Percentiles rank a stretch among this genome's conserved stretches.
These are phyloP conservation scores for Eremomyces bilateralis DNA, from an alignment of 495 filamentous ascomycete genomes.

Conservation along the genomic window DNA sequence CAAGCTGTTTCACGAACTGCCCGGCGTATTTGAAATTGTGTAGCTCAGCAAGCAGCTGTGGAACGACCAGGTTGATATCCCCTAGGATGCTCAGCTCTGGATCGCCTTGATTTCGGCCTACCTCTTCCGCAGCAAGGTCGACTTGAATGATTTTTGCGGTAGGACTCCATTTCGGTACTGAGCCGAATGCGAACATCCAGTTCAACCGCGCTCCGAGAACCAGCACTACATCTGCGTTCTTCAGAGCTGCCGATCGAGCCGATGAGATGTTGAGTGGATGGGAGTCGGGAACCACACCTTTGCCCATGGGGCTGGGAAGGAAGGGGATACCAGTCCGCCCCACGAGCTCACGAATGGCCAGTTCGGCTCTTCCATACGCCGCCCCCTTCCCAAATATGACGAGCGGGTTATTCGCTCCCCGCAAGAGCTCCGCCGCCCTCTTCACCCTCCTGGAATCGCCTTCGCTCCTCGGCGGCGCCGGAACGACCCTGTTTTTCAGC, in stretches of 20 bases:
- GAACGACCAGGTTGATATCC: constrained; percentile 29
- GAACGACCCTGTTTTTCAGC: constrained; percentile 1
- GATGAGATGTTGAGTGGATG: constrained; percentile 33
- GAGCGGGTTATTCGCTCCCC: constrained; percentile 30
- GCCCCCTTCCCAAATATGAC: constrained; percentile 41
- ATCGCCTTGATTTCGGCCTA: constrained; percentile 23
- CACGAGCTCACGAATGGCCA: constrained; percentile 26
- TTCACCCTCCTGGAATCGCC: constrained; percentile 24
- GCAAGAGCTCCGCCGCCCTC: constrained; percentile 26
- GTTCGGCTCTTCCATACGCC: constrained; percentile 33
- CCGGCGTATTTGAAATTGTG: constrained; percentile 26
- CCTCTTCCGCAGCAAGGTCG: constrained; percentile 34
- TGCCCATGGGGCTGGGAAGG: constrained; percentile 42
- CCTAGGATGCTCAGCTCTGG: constrained; percentile 28
- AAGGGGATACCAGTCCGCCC: constrained; percentile 31
- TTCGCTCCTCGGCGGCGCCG: constrained; percentile 22
- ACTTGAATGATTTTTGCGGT: constrained; percentile 35
- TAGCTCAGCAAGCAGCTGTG: constrained; percentile 24
- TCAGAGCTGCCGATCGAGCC: constrained; percentile 34
- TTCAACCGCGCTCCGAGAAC: constrained; percentile 38
- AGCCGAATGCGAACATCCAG: constrained; percentile 43
- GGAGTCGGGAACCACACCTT: constrained; percentile 36
- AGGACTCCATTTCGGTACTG: constrained; percentile 33
- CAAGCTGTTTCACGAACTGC: constrained; percentile 16
- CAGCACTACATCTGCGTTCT: constrained; percentile 35